phyloP scores from a whole-genome alignment of 306 rosid genomes.

The Senna siamea region DNA sequence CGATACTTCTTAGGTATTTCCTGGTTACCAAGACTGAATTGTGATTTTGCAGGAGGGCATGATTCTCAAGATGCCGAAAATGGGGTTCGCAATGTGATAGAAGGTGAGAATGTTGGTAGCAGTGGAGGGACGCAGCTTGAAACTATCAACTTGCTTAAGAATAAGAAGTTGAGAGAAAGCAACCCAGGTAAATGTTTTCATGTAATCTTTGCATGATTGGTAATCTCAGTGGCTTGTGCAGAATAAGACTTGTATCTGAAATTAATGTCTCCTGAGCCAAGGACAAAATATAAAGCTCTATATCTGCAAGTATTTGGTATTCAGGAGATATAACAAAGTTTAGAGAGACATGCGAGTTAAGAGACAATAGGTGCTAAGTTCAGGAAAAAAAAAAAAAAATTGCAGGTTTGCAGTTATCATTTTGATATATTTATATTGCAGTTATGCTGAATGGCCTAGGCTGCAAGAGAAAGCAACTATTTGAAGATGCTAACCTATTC shows the following conservation, averaged over 20 bases:
- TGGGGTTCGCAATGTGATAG: constrained; percentile 34
- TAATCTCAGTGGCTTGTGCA: neutral
- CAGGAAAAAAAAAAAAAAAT: constrained; percentile 14
- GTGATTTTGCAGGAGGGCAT: constrained; percentile 53
- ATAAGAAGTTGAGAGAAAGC: constrained; percentile 55
- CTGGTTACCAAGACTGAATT: neutral
- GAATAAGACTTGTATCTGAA: constrained; percentile 7
- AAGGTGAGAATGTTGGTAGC: constrained; percentile 29
- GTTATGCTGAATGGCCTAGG: constrained; percentile 39
- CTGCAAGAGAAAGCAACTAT: constrained; percentile 63
- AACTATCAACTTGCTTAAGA: constrained; percentile 45
- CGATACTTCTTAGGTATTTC: neutral
- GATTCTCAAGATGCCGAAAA: constrained; percentile 43
- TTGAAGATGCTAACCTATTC: constrained; percentile 53
- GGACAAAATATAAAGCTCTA: too few relatives aligned
- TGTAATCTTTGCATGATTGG: neutral
- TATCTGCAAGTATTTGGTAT: too few relatives aligned
- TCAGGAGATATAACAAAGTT: constrained; percentile 5
- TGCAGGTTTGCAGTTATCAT: neutral
- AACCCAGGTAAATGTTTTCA: constrained; percentile 48
- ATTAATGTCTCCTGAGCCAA: neutral
- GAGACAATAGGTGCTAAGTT: constrained; percentile 10
- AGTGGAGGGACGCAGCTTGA: constrained; percentile 37
- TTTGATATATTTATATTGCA: constrained; percentile 4
- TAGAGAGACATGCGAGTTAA: neutral